phyloP scores from a whole-genome alignment of 495 filamentous ascomycete genomes.

The Oleoguttula mirabilis region DNA sequence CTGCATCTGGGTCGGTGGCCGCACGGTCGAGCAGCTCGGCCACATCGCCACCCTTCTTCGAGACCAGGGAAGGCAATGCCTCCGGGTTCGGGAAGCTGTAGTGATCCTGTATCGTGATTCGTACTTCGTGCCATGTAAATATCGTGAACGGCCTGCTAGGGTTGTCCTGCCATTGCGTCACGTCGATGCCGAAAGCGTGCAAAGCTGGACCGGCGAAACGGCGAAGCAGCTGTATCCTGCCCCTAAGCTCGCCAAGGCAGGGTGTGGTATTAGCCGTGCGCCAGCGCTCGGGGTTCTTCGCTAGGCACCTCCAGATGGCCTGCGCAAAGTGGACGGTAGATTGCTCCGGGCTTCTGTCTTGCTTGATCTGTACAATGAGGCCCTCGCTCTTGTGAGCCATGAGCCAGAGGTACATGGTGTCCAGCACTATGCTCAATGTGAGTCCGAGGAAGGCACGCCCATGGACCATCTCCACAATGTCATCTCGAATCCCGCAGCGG shows the following conservation, averaged over 20 bases:
- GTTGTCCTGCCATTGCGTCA: slow-evolving; percentile 18
- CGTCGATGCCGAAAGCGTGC: slow-evolving; percentile 17
- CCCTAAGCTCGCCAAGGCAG: slow-evolving; percentile 14
- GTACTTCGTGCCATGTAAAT: slow-evolving; percentile 4
- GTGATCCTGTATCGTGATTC: slow-evolving; percentile 19
- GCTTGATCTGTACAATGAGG: slow-evolving; percentile 18
- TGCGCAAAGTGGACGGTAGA: slow-evolving; percentile 13
- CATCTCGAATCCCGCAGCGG: slow-evolving; percentile 13
- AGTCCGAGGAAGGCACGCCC: slow-evolving; percentile 10
- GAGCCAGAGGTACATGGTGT: slow-evolving; percentile 16
- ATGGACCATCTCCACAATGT: slow-evolving; percentile 20
- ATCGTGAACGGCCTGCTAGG: slow-evolving; percentile 18
- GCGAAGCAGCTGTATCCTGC: slow-evolving; percentile 18
- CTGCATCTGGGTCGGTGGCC: background rate
- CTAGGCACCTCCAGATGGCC: slow-evolving; percentile 4
- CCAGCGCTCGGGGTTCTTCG: slow-evolving; percentile 7
- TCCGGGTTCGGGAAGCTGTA: slow-evolving; percentile 8
- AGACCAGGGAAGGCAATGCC: slow-evolving; percentile 9
- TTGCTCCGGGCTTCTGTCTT: slow-evolving; percentile 9
- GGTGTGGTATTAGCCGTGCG: slow-evolving; percentile 17
- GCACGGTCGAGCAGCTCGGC: slow-evolving; percentile 10
- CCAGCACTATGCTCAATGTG: slow-evolving; percentile 9
- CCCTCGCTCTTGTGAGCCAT: slow-evolving; percentile 12
- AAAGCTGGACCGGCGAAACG: slow-evolving; percentile 10
- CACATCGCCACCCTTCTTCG: slow-evolving; percentile 13